Conservation (phyloP, 345 rosid species). For the Linum lewisii region DNA sequence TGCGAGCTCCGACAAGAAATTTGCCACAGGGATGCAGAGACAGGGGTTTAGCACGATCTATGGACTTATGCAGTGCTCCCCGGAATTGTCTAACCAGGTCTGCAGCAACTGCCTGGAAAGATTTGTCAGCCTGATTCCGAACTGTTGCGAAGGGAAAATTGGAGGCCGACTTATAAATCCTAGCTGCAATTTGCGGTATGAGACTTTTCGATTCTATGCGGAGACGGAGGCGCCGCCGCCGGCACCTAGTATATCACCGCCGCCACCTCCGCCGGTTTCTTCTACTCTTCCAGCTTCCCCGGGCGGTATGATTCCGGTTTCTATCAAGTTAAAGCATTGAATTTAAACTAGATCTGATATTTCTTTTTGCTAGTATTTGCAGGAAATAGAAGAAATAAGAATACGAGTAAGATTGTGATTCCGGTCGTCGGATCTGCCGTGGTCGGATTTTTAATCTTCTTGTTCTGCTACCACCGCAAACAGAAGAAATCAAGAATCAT, state of each 20-base stretch:
- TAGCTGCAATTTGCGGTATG: slow-evolving; percentile 11
- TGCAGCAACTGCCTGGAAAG: slow-evolving; percentile 20
- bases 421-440: slow-evolving; percentile 6
- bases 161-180: neutral
- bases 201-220: neutral
- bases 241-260: neutral
- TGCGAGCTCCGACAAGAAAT: slow-evolving; percentile 28
- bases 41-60: slow-evolving; percentile 12
- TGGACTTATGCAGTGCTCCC: slow-evolving; percentile 38
- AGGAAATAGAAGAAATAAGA: slow-evolving; percentile 14
- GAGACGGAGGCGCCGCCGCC: neutral
- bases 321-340: too few species aligned
- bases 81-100: slow-evolving; percentile 25
- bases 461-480: slow-evolving; percentile 9
- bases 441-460: slow-evolving; percentile 7
- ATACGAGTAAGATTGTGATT: slow-evolving; percentile 1
- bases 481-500: slow-evolving; percentile 3
- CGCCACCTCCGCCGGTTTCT: neutral
- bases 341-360: neutral
- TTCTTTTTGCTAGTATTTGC: too few species aligned
- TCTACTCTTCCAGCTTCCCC: neutral
- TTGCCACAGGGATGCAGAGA: slow-evolving; percentile 22
- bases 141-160: neutral
- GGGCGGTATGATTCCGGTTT: neutral
- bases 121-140: neutral